A percentile compares a stretch with the other conserved stretches of the same genome.
phyloP scores from a whole-genome alignment of 1,284 basidiomycete species.

The Cutaneotrichosporon cutaneum region DNA sequence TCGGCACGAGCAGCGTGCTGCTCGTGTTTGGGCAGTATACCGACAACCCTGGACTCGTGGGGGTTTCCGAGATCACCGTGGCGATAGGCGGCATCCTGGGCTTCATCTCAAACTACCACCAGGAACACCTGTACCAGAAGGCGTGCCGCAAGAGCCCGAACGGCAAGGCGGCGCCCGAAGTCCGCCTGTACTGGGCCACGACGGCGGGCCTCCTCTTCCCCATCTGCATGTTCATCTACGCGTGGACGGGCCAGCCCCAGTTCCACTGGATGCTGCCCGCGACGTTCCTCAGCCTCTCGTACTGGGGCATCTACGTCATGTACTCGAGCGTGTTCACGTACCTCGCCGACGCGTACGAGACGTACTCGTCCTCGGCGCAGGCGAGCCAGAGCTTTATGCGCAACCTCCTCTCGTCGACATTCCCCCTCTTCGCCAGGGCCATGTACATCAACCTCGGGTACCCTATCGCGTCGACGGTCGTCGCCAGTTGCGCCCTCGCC shows the following conservation, averaged over 20 bases:
- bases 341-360: conserved; percentile 50
- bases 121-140: conserved; percentile 42
- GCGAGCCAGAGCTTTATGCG: conserved; percentile 50
- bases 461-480: conserved; percentile 44
- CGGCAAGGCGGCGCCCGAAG: conserved; percentile 54
- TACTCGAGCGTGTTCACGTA: conserved; percentile 47
- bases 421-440: conserved; percentile 45
- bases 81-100: conserved; percentile 66
- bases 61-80: conserved; percentile 38
- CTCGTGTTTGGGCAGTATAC: conserved; percentile 47
- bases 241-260: conserved; percentile 45
- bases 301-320: conserved; percentile 46
- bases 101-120: conserved; percentile 63
- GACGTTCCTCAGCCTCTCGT: conserved; percentile 31
- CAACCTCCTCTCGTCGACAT: conserved; percentile 43
- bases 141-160: conserved; percentile 32
- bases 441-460: conserved; percentile 49
- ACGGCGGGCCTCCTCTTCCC: conserved; percentile 52
- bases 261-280: conserved; percentile 44
- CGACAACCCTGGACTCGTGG: conserved; percentile 37
- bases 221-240: conserved; percentile 39
- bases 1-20: conserved; percentile 37
- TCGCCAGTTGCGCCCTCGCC: conserved; percentile 43
- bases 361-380: conserved; percentile 51
- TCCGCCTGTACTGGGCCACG: conserved; percentile 53